Conservation (phyloP, 2,329 filamentous ascomycete species). For the Colletotrichum sp. region DNA sequence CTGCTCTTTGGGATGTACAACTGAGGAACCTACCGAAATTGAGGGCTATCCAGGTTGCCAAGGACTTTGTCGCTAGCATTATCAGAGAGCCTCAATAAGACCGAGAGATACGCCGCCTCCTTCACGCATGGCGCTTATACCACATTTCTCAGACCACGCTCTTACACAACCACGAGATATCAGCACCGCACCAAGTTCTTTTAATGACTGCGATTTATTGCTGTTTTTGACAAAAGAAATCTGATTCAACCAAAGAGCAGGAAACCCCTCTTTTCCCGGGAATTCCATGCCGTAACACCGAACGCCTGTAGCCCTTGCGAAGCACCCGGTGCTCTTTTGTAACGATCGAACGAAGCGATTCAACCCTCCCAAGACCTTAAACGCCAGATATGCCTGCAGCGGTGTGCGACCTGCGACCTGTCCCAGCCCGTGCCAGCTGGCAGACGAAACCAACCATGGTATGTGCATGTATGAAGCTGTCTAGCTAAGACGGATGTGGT, state of each 20-base stretch:
- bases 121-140: neutral
- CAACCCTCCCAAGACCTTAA: neutral
- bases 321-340: neutral
- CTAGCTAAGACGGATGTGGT: conserved; percentile 40
- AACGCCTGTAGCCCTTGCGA: neutral
- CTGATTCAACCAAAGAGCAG: neutral
- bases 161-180: neutral
- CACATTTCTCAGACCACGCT: neutral
- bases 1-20: neutral
- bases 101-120: conserved; percentile 9
- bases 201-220: neutral
- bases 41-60: neutral
- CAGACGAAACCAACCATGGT: neutral
- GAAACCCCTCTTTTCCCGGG: neutral
- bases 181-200: neutral
- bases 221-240: neutral
- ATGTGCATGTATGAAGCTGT: neutral
- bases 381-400: neutral
- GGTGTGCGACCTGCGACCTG: neutral
- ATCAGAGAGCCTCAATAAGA: neutral
- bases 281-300: neutral
- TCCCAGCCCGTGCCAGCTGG: neutral
- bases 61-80: neutral
- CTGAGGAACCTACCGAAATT: neutral
- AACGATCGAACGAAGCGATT: neutral